These are phyloP conservation scores for Chytriomyces sp. DNA, from an alignment of 192 early-diverging fungal genomes.

Conservation along the genomic window DNA sequence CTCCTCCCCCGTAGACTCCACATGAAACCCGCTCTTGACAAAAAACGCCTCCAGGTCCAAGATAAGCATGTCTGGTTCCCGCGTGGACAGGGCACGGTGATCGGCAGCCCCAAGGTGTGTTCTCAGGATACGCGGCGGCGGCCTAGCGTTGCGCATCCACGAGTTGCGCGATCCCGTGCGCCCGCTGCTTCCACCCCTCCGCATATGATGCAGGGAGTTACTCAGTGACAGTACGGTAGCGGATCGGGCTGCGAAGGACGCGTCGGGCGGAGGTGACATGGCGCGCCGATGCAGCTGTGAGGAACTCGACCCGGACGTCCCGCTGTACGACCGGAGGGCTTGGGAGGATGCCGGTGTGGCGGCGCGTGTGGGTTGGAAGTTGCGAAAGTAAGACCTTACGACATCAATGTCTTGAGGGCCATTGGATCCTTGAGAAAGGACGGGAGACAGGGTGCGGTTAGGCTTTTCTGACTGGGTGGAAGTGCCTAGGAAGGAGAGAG, in stretches of 20 bases:
- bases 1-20: not conserved
- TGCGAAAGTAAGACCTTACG: not conserved
- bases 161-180: not conserved
- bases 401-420: not conserved
- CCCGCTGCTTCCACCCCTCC: not conserved
- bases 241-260: not conserved
- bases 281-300: not conserved
- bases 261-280: not conserved
- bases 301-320: not conserved
- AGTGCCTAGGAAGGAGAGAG: no score
- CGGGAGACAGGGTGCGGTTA: no score
- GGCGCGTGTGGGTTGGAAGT: not conserved
- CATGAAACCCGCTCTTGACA: not conserved
- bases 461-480: no score
- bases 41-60: not conserved
- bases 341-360: not conserved
- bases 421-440: not conserved
- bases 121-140: not conserved
- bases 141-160: not conserved
- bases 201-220: conserved; percentile 2
- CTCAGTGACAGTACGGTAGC: conserved; percentile 10
- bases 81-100: not conserved
- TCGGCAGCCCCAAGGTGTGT: conserved; percentile 8
- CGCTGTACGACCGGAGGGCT: not conserved
- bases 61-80: conserved; percentile 1